A percentile compares a stretch with the other conserved stretches of the same genome.
phyloP scores from a whole-genome alignment of 2,329 filamentous ascomycete species.

The Beauveria sp. region DNA sequence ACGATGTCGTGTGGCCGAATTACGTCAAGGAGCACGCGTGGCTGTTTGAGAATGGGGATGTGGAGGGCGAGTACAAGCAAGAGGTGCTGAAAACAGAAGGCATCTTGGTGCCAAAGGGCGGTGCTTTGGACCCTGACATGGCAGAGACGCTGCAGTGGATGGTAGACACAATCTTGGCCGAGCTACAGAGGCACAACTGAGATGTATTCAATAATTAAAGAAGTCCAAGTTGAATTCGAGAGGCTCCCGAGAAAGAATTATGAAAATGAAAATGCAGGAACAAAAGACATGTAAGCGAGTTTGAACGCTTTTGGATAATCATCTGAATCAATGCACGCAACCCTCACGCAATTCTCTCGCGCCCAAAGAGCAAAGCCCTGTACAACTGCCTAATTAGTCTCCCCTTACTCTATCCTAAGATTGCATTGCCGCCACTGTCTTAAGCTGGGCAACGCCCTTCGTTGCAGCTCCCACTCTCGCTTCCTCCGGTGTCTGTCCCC shows the following conservation, averaged over 20 bases:
- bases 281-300: background rate
- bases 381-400: background rate
- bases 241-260: background rate
- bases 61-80: conserved; percentile 47
- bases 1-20: conserved; percentile 92
- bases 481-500: conserved; percentile 42
- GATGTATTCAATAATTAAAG: background rate
- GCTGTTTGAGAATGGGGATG: conserved; percentile 65
- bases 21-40: conserved; percentile 77
- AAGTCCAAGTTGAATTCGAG: background rate
- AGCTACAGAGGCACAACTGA: conserved; percentile 27
- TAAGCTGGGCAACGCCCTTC: conserved; percentile 34
- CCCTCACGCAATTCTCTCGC: background rate
- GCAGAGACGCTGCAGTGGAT: conserved; percentile 59
- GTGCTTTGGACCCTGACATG: conserved; percentile 48
- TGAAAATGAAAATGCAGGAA: too few relatives aligned
- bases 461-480: conserved; percentile 49
- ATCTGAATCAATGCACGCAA: background rate
- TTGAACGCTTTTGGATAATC: background rate
- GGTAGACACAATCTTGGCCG: conserved; percentile 50
- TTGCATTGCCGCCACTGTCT: conserved; percentile 7
- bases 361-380: background rate
- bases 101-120: conserved; percentile 42
- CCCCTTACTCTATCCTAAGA: background rate
- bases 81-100: conserved; percentile 35